Conservation (phyloP, 2,329 filamentous ascomycete species). For the Ophiostoma angusticollis region DNA sequence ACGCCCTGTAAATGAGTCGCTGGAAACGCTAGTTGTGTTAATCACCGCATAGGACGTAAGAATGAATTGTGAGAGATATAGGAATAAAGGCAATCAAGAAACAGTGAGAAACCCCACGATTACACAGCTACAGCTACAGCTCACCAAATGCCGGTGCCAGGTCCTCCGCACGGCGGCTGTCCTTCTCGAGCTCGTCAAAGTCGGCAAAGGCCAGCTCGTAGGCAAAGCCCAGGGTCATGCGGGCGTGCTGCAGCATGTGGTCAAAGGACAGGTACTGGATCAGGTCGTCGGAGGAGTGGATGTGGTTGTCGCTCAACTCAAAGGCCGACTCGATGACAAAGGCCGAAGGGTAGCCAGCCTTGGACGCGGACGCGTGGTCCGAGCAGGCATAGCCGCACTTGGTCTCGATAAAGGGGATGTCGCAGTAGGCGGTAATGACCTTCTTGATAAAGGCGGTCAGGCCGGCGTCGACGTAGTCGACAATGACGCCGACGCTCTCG, state of each 20-base stretch:
- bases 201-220: conserved; percentile 32
- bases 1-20: no score
- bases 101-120: no score
- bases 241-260: conserved; percentile 53
- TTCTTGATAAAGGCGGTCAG: conserved; percentile 86
- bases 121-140: no score
- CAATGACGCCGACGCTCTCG: conserved; percentile 85
- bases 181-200: conserved; percentile 20
- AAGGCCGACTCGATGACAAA: conserved; percentile 53
- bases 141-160: no score
- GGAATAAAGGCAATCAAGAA: no score
- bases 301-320: conserved; percentile 51
- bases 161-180: conserved; percentile 3
- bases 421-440: conserved; percentile 76
- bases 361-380: conserved; percentile 55
- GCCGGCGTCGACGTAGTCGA: conserved; percentile 72
- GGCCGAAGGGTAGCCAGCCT: conserved; percentile 51
- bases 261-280: conserved; percentile 55
- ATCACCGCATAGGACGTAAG: no score
- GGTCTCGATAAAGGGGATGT: conserved; percentile 45
- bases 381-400: conserved; percentile 47
- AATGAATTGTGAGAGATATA: no score
- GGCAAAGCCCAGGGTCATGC: conserved; percentile 32
- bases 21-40: no score
- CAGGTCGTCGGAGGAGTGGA: conserved; percentile 60